Percentiles rank a stretch among this genome's conserved stretches.
These are phyloP conservation scores for Umbelopsis sp. DNA, from an alignment of 371 early-diverging fungal genomes.

Conservation along the genomic window DNA sequence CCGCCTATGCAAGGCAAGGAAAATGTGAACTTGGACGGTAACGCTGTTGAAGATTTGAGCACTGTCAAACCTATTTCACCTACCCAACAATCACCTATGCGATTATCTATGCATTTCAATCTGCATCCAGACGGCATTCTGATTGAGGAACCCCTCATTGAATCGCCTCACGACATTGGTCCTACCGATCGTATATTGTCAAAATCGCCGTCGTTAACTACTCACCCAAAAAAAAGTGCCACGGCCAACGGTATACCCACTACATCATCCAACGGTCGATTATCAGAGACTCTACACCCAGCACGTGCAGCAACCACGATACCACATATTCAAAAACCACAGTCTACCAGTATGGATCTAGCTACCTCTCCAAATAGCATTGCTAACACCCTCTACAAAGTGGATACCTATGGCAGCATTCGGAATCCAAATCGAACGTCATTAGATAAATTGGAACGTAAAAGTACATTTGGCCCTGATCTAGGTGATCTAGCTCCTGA, in stretches of 20 bases:
- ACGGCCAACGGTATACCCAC: background rate
- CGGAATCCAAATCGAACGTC: background rate
- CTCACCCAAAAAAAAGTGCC: background rate
- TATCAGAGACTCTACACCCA: background rate
- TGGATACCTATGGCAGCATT: background rate
- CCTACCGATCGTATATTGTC: background rate
- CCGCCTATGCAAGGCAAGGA: conserved; percentile 13
- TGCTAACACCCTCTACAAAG: background rate
- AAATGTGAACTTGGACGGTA: background rate
- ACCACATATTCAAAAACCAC: conserved; percentile 12
- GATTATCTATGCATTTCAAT: background rate
- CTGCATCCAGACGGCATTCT: conserved; percentile 5
- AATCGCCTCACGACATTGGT: background rate
- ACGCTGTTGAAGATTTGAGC: conserved; percentile 11
- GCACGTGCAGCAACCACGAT: conserved; percentile 3
- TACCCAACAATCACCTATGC: background rate
- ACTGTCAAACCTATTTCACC: conserved; percentile 2
- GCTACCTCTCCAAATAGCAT: background rate
- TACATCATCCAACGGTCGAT: background rate
- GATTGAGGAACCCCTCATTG: background rate
- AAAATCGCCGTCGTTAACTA: background rate
- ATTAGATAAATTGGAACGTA: conserved; percentile 6
- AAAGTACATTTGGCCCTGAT: conserved; percentile 24
- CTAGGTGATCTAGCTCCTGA: conserved; percentile 41
- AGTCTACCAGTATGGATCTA: background rate